These are phyloP conservation scores for Amanita rimosa DNA, from an alignment of 768 basidiomycete species.

Conservation along the genomic window DNA sequence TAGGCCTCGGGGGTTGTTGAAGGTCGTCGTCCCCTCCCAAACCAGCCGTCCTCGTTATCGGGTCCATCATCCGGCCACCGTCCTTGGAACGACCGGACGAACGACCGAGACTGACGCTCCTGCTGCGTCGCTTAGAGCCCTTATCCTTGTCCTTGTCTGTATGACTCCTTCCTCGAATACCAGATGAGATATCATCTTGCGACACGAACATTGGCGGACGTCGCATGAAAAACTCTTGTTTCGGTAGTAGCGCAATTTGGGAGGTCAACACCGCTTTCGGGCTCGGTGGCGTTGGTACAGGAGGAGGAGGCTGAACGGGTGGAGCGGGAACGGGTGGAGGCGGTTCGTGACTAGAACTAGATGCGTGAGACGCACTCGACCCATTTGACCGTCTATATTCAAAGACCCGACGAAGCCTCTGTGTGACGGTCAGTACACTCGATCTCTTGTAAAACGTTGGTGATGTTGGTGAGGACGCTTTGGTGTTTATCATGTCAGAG, in stretches of 20 bases:
- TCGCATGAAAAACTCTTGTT: neutral
- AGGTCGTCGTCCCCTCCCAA: no score
- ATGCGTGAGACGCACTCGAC: neutral
- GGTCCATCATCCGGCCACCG: neutral
- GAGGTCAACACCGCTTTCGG: neutral
- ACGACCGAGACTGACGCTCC: neutral
- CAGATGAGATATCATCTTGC: neutral
- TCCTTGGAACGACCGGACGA: neutral
- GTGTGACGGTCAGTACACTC: neutral
- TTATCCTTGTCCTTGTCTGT: no score
- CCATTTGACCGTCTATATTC: neutral
- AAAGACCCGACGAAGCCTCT: constrained; percentile 2
- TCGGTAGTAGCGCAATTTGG: neutral
- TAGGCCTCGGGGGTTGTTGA: neutral
- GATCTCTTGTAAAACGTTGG: neutral
- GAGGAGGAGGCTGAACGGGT: neutral
- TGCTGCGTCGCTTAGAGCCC: constrained; percentile 5
- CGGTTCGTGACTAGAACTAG: neutral
- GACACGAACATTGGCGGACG: neutral
- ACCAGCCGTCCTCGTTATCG: neutral
- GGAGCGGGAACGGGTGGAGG: neutral
- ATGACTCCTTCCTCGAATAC: neutral
- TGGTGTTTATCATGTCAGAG: neutral
- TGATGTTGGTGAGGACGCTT: constrained; percentile 1
- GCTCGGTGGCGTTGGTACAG: neutral